Conservation (phyloP, 441 rosid species). For the Metrosideros polymorpha region DNA sequence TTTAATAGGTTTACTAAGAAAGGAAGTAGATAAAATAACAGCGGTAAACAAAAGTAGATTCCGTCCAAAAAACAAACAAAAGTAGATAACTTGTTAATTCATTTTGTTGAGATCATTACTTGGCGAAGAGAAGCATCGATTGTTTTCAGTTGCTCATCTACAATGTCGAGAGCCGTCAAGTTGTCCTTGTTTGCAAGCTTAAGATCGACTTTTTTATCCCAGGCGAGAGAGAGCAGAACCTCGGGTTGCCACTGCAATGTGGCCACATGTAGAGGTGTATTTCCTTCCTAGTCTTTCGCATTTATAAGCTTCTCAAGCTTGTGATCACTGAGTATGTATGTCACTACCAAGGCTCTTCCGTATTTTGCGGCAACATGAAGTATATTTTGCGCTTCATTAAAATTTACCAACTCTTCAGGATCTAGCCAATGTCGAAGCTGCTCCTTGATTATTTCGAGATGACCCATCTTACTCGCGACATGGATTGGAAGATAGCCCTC, state of each 20-base stretch:
- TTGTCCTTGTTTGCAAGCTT: neutral
- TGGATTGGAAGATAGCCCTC: neutral
- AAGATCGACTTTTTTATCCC: neutral
- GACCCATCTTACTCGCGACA: neutral
- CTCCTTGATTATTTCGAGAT: neutral
- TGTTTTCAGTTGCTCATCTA: neutral
- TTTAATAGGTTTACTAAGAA: too few relatives aligned
- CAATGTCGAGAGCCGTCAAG: neutral
- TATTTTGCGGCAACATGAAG: neutral
- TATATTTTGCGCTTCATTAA: neutral
- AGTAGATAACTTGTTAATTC: neutral
- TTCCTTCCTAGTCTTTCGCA: neutral
- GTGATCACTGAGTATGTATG: neutral
- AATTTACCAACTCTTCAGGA: neutral
- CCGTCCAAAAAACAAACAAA: too few relatives aligned
- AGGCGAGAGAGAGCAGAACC: neutral
- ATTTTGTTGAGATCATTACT: neutral
- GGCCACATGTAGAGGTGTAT: neutral
- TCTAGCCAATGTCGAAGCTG: neutral
- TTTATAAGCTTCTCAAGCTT: neutral
- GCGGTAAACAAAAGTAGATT: neutral
- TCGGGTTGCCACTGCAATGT: neutral
- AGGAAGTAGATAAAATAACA: neutral
- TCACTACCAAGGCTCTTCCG: neutral
- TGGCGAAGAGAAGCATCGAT: neutral